Evolutionary conservation across 1,139 yeast genomes (phyloP).

Genomic region (Debaryomyces coudertii): DNA sequence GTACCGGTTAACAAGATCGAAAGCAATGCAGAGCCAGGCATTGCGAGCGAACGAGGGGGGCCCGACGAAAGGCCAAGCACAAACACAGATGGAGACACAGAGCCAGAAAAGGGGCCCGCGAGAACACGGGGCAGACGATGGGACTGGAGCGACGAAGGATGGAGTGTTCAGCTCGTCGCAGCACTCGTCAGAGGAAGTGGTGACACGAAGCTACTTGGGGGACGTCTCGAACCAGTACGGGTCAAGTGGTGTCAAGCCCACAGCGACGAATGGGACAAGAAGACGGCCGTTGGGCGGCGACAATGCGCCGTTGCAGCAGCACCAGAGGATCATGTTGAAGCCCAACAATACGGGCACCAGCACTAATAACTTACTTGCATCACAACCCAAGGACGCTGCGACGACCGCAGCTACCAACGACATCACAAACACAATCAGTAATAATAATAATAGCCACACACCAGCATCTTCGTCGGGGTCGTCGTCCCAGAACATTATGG

Average conservation of each 20-base stretch:
- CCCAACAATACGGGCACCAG: constrained; percentile 4
- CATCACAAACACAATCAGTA: not conserved
- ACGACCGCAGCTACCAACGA: constrained; percentile 6
- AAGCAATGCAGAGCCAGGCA: constrained; percentile 18
- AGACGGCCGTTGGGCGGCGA: constrained; percentile 44
- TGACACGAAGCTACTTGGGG: constrained; percentile 38
- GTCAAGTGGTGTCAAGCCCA: constrained; percentile 13
- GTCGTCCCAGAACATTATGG: constrained; percentile 18
- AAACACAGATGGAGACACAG: constrained; percentile 10
- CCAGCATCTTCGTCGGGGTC: constrained; percentile 14
- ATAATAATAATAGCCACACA: constrained; percentile 8
- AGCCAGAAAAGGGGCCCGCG: constrained; percentile 1
- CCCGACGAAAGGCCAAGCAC: constrained; percentile 12
- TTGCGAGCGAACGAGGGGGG: constrained; percentile 1
- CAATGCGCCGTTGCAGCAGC: constrained; percentile 33
- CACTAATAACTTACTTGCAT: constrained; percentile 14
- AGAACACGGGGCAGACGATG: not conserved
- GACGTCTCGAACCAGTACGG: constrained; percentile 48
- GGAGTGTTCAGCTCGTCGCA: constrained; percentile 7
- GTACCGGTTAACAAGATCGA: constrained; percentile 39
- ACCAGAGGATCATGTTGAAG: constrained; percentile 13
- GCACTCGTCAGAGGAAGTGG: constrained; percentile 16
- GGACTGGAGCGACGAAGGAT: constrained; percentile 4
- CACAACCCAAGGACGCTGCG: constrained; percentile 10
- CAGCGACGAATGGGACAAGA: constrained; percentile 17